Evolutionary conservation across 148 eudicot genomes (phyloP).

Genomic region (Oxyria digyna): DNA sequence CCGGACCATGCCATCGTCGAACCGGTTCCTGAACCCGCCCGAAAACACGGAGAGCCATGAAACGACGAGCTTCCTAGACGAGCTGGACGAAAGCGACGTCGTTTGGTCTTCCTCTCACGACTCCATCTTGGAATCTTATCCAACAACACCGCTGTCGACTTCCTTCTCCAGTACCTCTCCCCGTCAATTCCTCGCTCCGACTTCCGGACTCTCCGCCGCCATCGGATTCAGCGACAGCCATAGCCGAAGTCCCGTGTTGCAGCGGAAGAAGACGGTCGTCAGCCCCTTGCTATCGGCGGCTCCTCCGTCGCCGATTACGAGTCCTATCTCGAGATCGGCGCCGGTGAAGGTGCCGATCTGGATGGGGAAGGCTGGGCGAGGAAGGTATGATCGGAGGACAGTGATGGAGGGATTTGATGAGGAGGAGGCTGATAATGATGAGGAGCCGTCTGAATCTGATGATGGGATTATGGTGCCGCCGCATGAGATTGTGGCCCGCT

Average conservation of each 20-base stretch:
- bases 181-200: not conserved
- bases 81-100: slow-evolving; percentile 11
- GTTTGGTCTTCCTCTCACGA: not conserved
- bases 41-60: not conserved
- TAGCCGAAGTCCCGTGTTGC: not conserved
- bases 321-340: not conserved
- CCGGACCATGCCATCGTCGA: not conserved
- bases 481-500: slow-evolving; percentile 9
- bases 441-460: too few relatives aligned
- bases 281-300: slow-evolving; percentile 5
- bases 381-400: not conserved
- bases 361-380: not conserved
- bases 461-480: slow-evolving; percentile 5
- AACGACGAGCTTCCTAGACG: slow-evolving; percentile 5
- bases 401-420: slow-evolving; percentile 3
- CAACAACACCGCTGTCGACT: not conserved
- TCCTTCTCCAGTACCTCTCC: not conserved
- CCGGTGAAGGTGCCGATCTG: slow-evolving; percentile 10
- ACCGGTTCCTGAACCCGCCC: not conserved
- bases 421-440: too few relatives aligned
- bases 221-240: not conserved
- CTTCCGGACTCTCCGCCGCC: slow-evolving; percentile 6
- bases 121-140: not conserved
- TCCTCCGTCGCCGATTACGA: not conserved
- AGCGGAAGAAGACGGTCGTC: not conserved